Percentiles rank a stretch among this genome's conserved stretches.
Conservation (phyloP, 148 eudicot species). For the Fagopyrum tataricum region DNA sequence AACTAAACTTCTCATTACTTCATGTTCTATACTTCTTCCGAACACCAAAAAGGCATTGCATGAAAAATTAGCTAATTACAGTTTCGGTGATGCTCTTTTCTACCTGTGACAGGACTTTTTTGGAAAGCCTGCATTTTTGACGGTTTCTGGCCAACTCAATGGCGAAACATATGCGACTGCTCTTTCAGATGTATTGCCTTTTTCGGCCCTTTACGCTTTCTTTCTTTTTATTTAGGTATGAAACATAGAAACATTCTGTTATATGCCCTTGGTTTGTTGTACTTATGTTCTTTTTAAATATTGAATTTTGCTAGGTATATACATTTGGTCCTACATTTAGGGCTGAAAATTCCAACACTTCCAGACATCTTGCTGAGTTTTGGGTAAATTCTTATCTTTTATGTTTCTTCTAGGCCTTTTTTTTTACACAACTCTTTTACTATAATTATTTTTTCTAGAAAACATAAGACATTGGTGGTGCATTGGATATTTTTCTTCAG, state of each 20-base stretch:
- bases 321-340: constrained; percentile 98
- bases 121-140: constrained; percentile 92
- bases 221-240: neutral
- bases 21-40: neutral
- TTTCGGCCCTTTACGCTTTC: constrained; percentile 14
- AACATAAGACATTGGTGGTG: neutral
- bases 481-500: constrained; percentile 28
- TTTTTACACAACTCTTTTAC: neutral
- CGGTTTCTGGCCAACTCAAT: constrained; percentile 98
- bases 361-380: constrained; percentile 97
- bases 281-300: neutral
- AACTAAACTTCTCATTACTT: neutral
- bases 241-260: neutral
- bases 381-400: constrained; percentile 47
- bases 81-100: neutral
- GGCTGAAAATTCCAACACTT: constrained; percentile 96
- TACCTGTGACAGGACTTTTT: constrained; percentile 77
- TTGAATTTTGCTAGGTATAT: constrained; percentile 53
- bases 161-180: constrained; percentile 99
- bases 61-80: constrained; percentile 1
- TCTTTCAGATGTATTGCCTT: constrained; percentile 74
- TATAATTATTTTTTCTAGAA: neutral
- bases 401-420: neutral
- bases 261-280: neutral
- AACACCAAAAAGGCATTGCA: neutral